Conservation (phyloP, 164 flowering plant genomes). For the Saururus chinensis region DNA sequence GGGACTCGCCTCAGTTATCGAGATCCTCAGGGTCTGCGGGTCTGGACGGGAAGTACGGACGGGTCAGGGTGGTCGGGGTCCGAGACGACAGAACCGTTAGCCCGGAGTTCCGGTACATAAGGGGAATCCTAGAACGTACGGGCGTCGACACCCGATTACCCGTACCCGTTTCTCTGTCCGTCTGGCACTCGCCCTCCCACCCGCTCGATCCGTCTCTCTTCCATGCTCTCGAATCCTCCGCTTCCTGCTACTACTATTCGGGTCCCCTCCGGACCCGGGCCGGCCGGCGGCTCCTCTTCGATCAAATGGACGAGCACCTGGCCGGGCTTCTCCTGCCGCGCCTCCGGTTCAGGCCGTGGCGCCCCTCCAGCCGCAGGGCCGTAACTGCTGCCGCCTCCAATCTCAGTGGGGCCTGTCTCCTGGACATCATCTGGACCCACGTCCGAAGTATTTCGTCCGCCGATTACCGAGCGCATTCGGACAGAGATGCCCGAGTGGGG, state of each 20-base stretch:
- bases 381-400: too few species aligned
- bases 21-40: too few species aligned
- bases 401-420: slow-evolving; percentile 24
- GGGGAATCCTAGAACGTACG: slow-evolving; percentile 30
- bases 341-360: slow-evolving; percentile 33
- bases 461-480: slow-evolving; percentile 44
- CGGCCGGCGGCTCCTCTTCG: slow-evolving; percentile 37
- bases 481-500: slow-evolving; percentile 53
- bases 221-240: slow-evolving; percentile 24
- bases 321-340: too few species aligned
- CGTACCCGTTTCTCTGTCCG: slow-evolving; percentile 15
- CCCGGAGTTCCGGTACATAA: slow-evolving; percentile 35
- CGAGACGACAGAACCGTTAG: slow-evolving; percentile 9
- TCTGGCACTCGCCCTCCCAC: slow-evolving; percentile 52
- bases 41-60: not conserved
- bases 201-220: slow-evolving; percentile 60
- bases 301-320: slow-evolving; percentile 21
- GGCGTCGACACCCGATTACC: slow-evolving; percentile 17
- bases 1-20: too few species aligned
- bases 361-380: not conserved
- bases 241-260: slow-evolving; percentile 1
- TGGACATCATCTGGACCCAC: slow-evolving; percentile 22
- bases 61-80: slow-evolving; percentile 5
- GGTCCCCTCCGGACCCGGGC: slow-evolving; percentile 11
- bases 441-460: slow-evolving; percentile 36